A percentile compares a stretch with the other conserved stretches of the same genome.
phyloP scores from a whole-genome alignment of 108 stramenopile genomes.

The Poteriospumella lacustris region DNA sequence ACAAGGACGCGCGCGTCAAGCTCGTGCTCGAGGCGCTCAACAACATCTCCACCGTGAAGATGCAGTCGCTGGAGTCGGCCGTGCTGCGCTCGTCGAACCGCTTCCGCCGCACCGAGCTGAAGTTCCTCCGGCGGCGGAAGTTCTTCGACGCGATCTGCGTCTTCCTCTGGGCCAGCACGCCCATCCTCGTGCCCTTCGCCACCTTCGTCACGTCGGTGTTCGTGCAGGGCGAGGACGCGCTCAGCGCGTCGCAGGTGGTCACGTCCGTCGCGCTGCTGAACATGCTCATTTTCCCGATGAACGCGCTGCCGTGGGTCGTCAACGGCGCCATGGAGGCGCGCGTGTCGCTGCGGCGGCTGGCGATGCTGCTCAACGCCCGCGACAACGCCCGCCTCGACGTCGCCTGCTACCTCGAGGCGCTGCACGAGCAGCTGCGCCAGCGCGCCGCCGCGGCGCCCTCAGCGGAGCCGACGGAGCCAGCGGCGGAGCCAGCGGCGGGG shows the following conservation, averaged over 20 bases:
- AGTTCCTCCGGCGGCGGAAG: constrained; percentile 35
- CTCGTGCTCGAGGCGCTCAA: constrained; percentile 33
- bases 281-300: constrained; percentile 35
- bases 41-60: constrained; percentile 38
- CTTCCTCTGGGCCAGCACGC: constrained; percentile 51
- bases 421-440: neutral
- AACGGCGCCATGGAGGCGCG: constrained; percentile 26
- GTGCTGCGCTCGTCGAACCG: neutral
- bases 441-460: too few relatives aligned
- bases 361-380: neutral
- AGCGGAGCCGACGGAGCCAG: too few relatives aligned
- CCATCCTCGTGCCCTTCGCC: constrained; percentile 34
- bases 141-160: constrained; percentile 52
- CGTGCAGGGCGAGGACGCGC: neutral
- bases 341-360: constrained; percentile 9
- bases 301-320: constrained; percentile 34
- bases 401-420: neutral
- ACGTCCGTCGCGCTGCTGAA: constrained; percentile 21
- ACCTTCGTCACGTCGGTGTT: constrained; percentile 30
- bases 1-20: constrained; percentile 47
- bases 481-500: too few relatives aligned
- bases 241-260: constrained; percentile 3
- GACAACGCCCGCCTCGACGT: neutral
- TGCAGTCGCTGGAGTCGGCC: constrained; percentile 39
- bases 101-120: constrained; percentile 29